Base-by-base conservation (phyloP, 2,329 filamentous ascomycete species). In the Ophiocordyceps polyrhachis-furcata region DNA sequence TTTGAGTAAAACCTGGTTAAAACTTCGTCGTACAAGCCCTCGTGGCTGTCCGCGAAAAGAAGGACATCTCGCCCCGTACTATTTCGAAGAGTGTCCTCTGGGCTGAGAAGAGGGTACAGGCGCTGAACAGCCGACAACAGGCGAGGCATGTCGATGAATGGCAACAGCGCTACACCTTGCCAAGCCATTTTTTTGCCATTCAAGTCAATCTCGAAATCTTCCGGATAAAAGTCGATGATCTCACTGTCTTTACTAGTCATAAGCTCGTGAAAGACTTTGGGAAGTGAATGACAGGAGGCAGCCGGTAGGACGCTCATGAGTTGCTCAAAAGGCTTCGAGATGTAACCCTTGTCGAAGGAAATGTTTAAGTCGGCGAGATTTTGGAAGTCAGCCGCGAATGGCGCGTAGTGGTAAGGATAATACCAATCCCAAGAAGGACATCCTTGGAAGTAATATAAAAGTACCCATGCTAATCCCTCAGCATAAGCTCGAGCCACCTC, bases 351-450 rank as follows among this genome's bases (percentile, higher is more conserved):
- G 47, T 85, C 74, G 53, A 98, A 98, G 17, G 73, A 68, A 51
- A 94, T 76, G 29, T 83, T 71, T 69, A 94, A 78, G 52, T 86
- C 79, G 44, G 71, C 75, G 41, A 98, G 70, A 46, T 88, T 80
- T 47, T 83, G 80, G 60, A 98, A 98, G 61, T 98, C 91, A 44
- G 87, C 83, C 2, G 91, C 91, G 58, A 98, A 98, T 4, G 93
- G 91, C 1, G 91, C 93, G 58, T 98, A 98, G 59, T 98, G 91
- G 57, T 96, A 93, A 0, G 91, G 91, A 57, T 95, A 98, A 60
- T 91, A 98, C 91, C 91, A 98, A 44, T 89, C 93, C 91, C 93
- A 98, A 0, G 87, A 95, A 20, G 91, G 87, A 55, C 91, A 98
- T 23, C 91, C 91, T 62, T 98, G 91, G 62, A 95, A 94, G 61